Conservation (phyloP, 345 rosid genomes). For the Garcia nutans region DNA sequence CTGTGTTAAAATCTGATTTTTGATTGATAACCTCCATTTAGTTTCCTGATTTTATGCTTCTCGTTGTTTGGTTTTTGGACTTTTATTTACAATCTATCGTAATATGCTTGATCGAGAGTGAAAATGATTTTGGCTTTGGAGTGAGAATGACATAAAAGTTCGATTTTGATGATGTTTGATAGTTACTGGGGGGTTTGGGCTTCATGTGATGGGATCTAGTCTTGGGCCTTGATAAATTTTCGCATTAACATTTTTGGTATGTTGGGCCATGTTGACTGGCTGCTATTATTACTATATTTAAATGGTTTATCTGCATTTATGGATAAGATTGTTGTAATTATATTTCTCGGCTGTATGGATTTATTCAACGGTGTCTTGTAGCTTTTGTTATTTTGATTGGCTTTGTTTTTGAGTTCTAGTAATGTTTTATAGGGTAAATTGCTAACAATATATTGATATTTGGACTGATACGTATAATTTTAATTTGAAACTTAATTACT, state of each 20-base stretch:
- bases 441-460: too few species aligned
- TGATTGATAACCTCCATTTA: too few species aligned
- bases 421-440: too few species aligned
- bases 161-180: conserved; percentile 4
- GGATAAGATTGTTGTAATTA: not conserved
- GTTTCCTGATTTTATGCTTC: too few species aligned
- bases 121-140: not conserved
- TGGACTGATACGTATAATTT: too few species aligned
- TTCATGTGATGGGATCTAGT: not conserved
- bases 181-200: not conserved
- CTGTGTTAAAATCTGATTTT: too few species aligned
- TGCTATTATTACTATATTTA: not conserved
- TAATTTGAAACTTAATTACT: too few species aligned
- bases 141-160: not conserved
- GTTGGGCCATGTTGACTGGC: not conserved
- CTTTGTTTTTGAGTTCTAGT: too few species aligned
- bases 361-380: not conserved
- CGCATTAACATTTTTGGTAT: not conserved
- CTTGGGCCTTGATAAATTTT: conserved; percentile 8
- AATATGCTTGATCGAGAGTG: not conserved
- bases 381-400: too few species aligned
- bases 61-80: not conserved
- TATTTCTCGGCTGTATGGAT: not conserved
- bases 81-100: not conserved
- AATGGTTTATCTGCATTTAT: not conserved